Base-by-base conservation (phyloP, 169 alveolate genomes). In the Eimeria sp. region DNA sequence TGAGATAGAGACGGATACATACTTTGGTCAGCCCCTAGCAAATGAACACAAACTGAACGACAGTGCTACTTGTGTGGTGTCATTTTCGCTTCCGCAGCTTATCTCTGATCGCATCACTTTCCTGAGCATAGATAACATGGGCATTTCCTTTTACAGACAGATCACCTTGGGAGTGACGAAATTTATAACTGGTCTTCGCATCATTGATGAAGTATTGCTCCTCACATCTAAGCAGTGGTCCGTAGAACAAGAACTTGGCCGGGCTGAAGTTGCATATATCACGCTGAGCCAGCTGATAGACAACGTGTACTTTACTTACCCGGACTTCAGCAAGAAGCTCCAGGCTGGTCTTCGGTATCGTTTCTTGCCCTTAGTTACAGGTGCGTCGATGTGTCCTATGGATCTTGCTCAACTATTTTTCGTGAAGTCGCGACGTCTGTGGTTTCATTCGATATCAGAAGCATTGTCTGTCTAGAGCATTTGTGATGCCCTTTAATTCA, bases 261-360 rank as follows among this genome's bases (percentile, higher is more conserved):
- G 89, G 22, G 30, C 83, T 9, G 87, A 80, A 54, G 96, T 93
- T 40, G 76, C 80, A 22, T 63, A 80, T 43, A 25, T 93, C 18
- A 80, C 58, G 63, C 89, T 93, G 47, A 57, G 88, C 76, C 94
- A 93, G 63, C 88, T 93, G 47, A 67, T 82, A 47, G 96, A 80
- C 78, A 65, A 83, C 83, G 94, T 80, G 27, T 84, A 93, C 89
- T 93, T 93, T 78, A 93, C 96, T 7, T 93, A 93, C 80, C 96
- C 96, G 45, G 96, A 93, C 49, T 93, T 93, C 80, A 70, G 94
- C 89, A 65, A 88, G 49, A 93, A 93, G 65, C 94, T 93, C 11
- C 96, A 93, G 78, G 90, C 96, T 45, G 96, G 96, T 22, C 96
- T 93, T 10, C 89, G 82, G 40, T 93, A 93, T 86, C 73, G 84